phyloP scores from a whole-genome alignment of 768 basidiomycete species.

The Hemileccinum impolitum region DNA sequence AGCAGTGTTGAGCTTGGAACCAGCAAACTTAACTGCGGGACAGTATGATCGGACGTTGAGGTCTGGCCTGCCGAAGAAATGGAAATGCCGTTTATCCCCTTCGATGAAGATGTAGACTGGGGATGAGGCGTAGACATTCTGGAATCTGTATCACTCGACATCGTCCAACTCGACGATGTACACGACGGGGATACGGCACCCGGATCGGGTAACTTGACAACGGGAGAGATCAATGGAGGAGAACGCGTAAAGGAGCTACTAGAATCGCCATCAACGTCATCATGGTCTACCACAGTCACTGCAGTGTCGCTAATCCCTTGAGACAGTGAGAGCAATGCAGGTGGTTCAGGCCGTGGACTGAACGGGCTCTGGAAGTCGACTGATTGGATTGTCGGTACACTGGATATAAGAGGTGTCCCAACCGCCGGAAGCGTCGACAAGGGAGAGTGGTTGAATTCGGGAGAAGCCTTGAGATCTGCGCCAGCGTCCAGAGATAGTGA shows the following conservation, averaged over 20 bases:
- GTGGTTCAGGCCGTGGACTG: conserved; percentile 27
- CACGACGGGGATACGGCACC: conserved; percentile 19
- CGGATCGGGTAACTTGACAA: conserved; percentile 28
- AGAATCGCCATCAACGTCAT: conserved; percentile 18
- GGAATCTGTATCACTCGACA: conserved; percentile 23
- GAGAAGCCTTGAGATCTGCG: conserved; percentile 10
- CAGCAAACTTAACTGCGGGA: conserved; percentile 28
- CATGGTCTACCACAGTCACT: conserved; percentile 4
- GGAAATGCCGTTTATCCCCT: conserved; percentile 5
- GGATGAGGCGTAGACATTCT: conserved; percentile 10
- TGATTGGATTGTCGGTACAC: conserved; percentile 10
- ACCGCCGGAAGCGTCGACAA: conserved; percentile 29
- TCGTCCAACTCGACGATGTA: conserved; percentile 28
- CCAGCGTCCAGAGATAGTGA: conserved; percentile 7
- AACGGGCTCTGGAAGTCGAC: conserved; percentile 23
- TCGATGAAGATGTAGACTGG: conserved; percentile 9
- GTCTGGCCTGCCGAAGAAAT: conserved; percentile 5
- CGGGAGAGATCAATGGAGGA: conserved; percentile 27
- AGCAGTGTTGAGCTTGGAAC: conserved; percentile 20
- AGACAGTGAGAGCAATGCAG: conserved; percentile 18
- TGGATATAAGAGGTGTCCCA: conserved; percentile 27
- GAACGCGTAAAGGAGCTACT: conserved; percentile 25
- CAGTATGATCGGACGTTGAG: conserved; percentile 6
- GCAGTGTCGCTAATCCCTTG: conserved; percentile 8
- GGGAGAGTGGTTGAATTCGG: conserved; percentile 29